Evolutionary conservation across 495 filamentous ascomycete species (phyloP), one percentile per base, ranked within the genome.

Genomic region (Tuber microsphaerosporum): DNA sequence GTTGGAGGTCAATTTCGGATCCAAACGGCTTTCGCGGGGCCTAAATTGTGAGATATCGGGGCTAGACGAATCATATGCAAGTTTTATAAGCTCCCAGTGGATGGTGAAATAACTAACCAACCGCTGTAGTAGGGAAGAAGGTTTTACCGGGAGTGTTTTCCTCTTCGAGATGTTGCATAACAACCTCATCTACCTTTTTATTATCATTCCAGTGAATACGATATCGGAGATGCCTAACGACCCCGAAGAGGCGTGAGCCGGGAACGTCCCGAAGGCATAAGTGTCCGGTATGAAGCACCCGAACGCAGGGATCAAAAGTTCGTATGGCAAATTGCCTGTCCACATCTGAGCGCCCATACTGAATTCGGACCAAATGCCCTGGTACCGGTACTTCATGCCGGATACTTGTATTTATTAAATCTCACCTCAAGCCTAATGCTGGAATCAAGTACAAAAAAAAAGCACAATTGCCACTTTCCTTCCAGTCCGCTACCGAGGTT

Each of bases 241-340:
- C 70, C 37, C 70, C 43, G 70, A 71, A n/a, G 70, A 71, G 37
- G 70, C 70, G n/a, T 39, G 70, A 71, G 70, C 39, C 31, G 39
- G 37, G 39, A 71, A 71, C 70, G 12, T 71, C 70, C 70, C 37
- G 70, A 71, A 41, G 16, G 16, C 48, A 56, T 12, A 56, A 56
- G 48, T n/a, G 8, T 56, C 48, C 48, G 22, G 48, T n/a, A n/a
- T 12, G 48, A 3, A 12, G 46, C 8, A 2, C 22, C 48, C 48
- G 48, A 56, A 56, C 48, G n/a, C 48, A n/a, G 22, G 48, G 48
- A 56, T 56, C 48, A n/a, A 56, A n/a, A 56, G 9, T n/a, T 56
- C 22, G 46, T 22, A 56, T 56, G 22, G 48, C 48, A 56, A 56
- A 56, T 56, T 56, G n/a, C n/a, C 48, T 56, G 22, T 56, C 22